Evolutionary conservation across 768 basidiomycete species (phyloP).

Genomic region (Phylloporus rhodoxanthus): DNA sequence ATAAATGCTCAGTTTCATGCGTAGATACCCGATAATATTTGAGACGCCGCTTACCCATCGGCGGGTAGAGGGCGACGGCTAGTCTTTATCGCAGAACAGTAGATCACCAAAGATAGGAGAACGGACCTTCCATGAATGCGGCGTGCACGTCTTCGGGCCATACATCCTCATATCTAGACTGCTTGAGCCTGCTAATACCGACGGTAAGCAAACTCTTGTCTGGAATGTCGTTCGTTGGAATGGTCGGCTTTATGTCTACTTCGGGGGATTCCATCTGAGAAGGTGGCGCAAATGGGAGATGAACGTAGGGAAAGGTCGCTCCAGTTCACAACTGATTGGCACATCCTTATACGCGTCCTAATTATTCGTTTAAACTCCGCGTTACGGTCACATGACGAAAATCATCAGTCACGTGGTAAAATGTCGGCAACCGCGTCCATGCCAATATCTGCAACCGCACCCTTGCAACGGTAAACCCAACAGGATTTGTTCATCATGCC

Average conservation of each 20-base stretch:
- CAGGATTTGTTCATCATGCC: slow-evolving; percentile 10
- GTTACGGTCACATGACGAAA: slow-evolving; percentile 26
- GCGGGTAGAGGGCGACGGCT: slow-evolving; percentile 30
- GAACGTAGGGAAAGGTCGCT: slow-evolving; percentile 3
- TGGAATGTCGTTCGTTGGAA: slow-evolving; percentile 5
- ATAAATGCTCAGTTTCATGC: slow-evolving; percentile 9
- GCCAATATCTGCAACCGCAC: neutral
- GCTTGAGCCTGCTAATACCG: slow-evolving; percentile 16
- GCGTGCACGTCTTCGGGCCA: slow-evolving; percentile 33
- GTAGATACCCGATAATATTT: slow-evolving; percentile 27
- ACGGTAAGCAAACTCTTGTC: neutral
- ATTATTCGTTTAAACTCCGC: slow-evolving; percentile 21
- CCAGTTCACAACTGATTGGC: neutral
- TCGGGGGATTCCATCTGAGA: slow-evolving; percentile 19
- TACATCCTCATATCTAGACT: slow-evolving; percentile 32
- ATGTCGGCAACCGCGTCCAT: too few relatives aligned
- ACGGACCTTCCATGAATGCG: slow-evolving; percentile 34
- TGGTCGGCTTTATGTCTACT: slow-evolving; percentile 13
- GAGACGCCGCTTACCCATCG: slow-evolving; percentile 34
- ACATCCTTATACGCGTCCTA: slow-evolving; percentile 11
- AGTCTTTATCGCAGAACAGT: slow-evolving; percentile 8
- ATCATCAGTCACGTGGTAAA: slow-evolving; percentile 22
- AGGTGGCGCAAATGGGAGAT: slow-evolving; percentile 10
- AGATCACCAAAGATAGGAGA: neutral
- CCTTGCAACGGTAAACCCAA: neutral